These are phyloP conservation scores for Straminergon stramineum DNA, from an alignment of 225 moss, liverwort and hornwort genomes.

Conservation along the genomic window DNA sequence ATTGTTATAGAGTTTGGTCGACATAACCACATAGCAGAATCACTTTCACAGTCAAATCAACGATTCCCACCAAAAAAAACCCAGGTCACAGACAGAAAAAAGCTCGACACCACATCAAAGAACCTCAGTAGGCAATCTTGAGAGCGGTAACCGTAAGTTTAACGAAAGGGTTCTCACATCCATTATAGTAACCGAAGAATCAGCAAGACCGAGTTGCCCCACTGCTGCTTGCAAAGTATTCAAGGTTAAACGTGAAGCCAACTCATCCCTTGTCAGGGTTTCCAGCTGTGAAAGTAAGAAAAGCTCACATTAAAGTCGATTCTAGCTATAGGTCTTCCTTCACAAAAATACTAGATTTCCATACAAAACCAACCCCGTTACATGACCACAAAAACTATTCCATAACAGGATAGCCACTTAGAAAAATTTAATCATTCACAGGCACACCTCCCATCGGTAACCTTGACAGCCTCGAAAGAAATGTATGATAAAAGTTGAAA, in stretches of 20 bases:
- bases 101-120: background rate
- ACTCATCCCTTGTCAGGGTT: slow-evolving; percentile 75
- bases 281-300: slow-evolving; percentile 59
- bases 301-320: background rate
- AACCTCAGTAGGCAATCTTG: background rate
- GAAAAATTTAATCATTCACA: background rate
- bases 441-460: background rate
- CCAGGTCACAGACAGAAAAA: background rate
- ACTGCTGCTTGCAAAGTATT: slow-evolving; percentile 51
- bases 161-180: slow-evolving; percentile 44
- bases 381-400: background rate
- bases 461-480: background rate
- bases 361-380: background rate
- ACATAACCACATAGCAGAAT: background rate
- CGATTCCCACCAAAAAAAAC: background rate
- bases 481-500: background rate
- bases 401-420: background rate
- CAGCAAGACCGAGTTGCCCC: slow-evolving; percentile 76
- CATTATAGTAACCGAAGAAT: slow-evolving; percentile 84
- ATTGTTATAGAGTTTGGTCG: background rate
- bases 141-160: background rate
- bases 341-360: background rate
- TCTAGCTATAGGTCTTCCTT: background rate
- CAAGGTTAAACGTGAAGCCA: slow-evolving; percentile 81
- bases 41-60: background rate